Conservation (phyloP, 2,329 filamentous ascomycete species). For the Fusarium floridanum region DNA sequence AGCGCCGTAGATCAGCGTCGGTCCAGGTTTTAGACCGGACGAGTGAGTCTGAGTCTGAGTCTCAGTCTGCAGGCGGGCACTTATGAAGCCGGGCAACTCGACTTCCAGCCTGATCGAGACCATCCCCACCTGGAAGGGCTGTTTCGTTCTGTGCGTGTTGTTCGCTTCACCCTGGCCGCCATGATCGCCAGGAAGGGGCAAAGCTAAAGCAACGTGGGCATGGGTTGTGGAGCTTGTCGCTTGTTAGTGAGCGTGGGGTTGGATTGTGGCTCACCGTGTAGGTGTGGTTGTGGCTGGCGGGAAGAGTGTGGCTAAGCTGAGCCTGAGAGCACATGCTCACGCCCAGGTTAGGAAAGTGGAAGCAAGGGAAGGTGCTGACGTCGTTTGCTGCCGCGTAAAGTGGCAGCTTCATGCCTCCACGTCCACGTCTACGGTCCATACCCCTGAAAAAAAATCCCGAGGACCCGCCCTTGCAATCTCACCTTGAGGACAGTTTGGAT, state of each 20-base stretch:
- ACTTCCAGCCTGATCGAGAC: neutral
- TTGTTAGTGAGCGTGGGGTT: slow-evolving; percentile 1
- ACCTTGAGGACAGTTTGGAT: slow-evolving; percentile 43
- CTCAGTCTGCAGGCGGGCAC: neutral
- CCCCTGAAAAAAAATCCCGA: slow-evolving; percentile 41
- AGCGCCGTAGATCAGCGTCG: slow-evolving; percentile 22
- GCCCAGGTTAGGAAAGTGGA: slow-evolving; percentile 3
- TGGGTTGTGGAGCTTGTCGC: slow-evolving; percentile 9
- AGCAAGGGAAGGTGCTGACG: slow-evolving; percentile 22
- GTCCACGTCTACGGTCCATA: slow-evolving; percentile 12
- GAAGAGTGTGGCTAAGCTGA: neutral
- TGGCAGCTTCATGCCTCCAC: neutral
- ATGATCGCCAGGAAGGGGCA: slow-evolving; percentile 25
- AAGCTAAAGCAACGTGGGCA: slow-evolving; percentile 31
- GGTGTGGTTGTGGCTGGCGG: neutral
- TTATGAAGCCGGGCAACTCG: neutral
- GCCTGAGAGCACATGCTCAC: neutral
- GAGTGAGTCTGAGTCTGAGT: neutral
- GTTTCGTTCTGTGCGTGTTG: slow-evolving; percentile 5
- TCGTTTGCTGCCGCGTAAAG: slow-evolving; percentile 13
- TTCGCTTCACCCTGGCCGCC: slow-evolving; percentile 1
- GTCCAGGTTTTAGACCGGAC: slow-evolving; percentile 9
- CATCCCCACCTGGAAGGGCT: neutral
- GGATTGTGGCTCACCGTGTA: slow-evolving; percentile 8
- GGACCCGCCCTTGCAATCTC: slow-evolving; percentile 38